phyloP scores from a whole-genome alignment of 805 yeast genomes.

The Yamadazyma insecticola region DNA sequence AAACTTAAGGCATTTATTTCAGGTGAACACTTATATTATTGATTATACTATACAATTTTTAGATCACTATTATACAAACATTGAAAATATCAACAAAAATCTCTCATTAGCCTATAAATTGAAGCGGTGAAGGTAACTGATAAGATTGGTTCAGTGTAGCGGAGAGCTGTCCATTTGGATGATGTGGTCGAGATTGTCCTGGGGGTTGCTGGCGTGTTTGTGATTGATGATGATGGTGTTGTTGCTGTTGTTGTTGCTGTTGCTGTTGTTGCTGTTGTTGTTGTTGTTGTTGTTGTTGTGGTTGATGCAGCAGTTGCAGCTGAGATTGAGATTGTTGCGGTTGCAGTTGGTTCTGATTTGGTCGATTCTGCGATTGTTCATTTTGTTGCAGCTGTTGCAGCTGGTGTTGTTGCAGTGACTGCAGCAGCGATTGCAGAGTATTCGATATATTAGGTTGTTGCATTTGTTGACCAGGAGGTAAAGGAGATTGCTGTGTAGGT shows the following conservation, averaged over 20 bases:
- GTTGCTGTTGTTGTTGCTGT: conserved; percentile 8
- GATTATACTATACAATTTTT: too few species aligned
- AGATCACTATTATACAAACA: too few species aligned
- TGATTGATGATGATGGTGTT: not conserved
- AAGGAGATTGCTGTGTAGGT: not conserved
- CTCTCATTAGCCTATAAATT: conserved; percentile 34
- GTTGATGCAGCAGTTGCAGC: not conserved
- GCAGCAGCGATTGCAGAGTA: not conserved
- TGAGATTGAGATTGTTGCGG: conserved; percentile 1
- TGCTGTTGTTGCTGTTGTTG: conserved; percentile 1
- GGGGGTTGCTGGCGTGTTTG: not conserved
- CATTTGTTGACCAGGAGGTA: not conserved
- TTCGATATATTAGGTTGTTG: too few species aligned
- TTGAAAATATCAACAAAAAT: too few species aligned
- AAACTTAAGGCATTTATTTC: too few species aligned
- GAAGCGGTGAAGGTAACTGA: conserved; percentile 17
- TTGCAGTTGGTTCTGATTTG: conserved; percentile 1
- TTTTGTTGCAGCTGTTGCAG: conserved; percentile 1
- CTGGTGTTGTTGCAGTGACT: conserved; percentile 1
- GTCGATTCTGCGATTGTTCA: conserved; percentile 12
- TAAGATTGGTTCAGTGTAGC: conserved; percentile 1
- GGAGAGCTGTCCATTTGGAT: not conserved
- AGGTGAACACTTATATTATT: too few species aligned
- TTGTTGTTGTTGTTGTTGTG: too few species aligned
- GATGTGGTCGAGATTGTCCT: not conserved